phyloP scores from a whole-genome alignment of 2,329 filamentous ascomycete species.

The Volutella citrinella region DNA sequence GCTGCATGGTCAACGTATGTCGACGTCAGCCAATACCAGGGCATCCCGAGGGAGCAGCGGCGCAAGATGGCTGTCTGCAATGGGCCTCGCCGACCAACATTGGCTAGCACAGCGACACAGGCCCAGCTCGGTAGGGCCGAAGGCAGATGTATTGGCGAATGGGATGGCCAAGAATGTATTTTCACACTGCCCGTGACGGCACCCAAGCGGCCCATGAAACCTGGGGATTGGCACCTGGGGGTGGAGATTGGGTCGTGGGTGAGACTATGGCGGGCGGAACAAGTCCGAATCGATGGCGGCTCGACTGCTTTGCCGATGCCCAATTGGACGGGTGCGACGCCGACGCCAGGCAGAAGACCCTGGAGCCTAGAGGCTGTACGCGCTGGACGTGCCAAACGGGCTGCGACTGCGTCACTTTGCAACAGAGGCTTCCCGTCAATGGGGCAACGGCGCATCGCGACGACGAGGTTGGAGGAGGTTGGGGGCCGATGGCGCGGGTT shows the following conservation, averaged over 20 bases:
- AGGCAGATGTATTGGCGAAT: too few species aligned
- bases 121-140: too few species aligned
- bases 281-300: constrained; percentile 5
- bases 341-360: constrained; percentile 19
- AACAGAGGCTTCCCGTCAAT: constrained; percentile 16
- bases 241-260: constrained; percentile 1
- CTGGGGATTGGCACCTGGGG: not conserved
- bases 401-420: constrained; percentile 16
- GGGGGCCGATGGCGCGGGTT: constrained; percentile 17
- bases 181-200: constrained; percentile 1
- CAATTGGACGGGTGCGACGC: constrained; percentile 21
- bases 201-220: constrained; percentile 5
- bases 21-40: too few species aligned
- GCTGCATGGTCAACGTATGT: too few species aligned
- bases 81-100: too few species aligned
- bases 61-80: too few species aligned
- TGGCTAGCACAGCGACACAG: too few species aligned
- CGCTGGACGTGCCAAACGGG: too few species aligned
- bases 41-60: too few species aligned
- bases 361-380: constrained; percentile 23
- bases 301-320: constrained; percentile 17
- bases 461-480: constrained; percentile 18
- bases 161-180: constrained; percentile 3
- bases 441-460: constrained; percentile 18
- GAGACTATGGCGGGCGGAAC: constrained; percentile 1